Conservation (phyloP, 202 grass and related monocot genomes). For the Bolboschoenoplectus hybrid region DNA sequence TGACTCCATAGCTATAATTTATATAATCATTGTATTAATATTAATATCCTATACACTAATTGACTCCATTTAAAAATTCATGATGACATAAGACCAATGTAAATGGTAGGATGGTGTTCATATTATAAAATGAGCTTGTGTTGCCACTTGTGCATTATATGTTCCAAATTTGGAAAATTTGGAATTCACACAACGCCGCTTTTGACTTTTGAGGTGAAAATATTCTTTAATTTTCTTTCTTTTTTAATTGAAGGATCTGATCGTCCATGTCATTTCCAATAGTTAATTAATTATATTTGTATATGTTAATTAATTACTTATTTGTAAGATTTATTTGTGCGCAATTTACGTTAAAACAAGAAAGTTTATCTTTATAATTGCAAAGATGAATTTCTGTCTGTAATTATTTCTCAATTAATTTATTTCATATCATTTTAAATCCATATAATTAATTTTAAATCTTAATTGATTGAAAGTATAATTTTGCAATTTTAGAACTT, state of each 20-base stretch:
- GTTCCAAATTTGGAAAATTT: background rate
- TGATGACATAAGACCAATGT: background rate
- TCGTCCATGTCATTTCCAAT: no score
- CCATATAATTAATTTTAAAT: background rate
- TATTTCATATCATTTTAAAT: background rate
- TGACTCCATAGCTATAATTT: no score
- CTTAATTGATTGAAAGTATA: background rate
- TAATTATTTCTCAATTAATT: background rate
- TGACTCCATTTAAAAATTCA: no score
- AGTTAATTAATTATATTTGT: no score
- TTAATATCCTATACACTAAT: no score
- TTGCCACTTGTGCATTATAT: background rate
- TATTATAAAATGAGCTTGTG: background rate
- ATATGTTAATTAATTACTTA: no score
- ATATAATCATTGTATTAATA: no score
- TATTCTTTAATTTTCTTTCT: no score
- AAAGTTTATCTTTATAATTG: background rate
- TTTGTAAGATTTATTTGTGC: background rate
- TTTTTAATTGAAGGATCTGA: no score
- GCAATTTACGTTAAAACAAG: background rate
- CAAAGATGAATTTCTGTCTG: background rate
- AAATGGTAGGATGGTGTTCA: constrained; percentile 28
- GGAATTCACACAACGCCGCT: background rate
- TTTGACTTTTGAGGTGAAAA: background rate
- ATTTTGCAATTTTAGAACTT: background rate